These are phyloP conservation scores for Panellus pusillus DNA, from an alignment of 768 basidiomycete genomes.

Conservation along the genomic window DNA sequence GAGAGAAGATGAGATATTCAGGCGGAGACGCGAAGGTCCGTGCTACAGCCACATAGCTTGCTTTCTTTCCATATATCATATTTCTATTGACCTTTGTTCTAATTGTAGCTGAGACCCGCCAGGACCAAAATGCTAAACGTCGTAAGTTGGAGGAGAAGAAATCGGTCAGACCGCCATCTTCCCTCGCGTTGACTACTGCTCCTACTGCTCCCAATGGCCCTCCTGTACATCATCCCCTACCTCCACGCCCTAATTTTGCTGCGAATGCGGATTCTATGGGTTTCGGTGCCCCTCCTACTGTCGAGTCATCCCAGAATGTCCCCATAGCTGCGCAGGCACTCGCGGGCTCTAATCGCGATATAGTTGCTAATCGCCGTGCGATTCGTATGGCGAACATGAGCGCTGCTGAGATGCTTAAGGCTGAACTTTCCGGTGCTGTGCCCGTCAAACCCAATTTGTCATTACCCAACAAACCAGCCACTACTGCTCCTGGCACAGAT, in stretches of 20 bases:
- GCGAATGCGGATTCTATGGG: constrained; percentile 78
- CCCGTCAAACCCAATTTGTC: constrained; percentile 46
- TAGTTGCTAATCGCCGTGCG: constrained; percentile 85
- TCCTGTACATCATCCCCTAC: constrained; percentile 42
- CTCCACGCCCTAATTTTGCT: constrained; percentile 69
- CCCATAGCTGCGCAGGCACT: constrained; percentile 71
- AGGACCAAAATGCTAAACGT: constrained; percentile 88
- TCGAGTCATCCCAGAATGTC: constrained; percentile 54
- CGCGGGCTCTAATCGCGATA: constrained; percentile 84
- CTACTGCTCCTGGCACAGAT: constrained; percentile 31
- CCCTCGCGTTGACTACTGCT: constrained; percentile 47
- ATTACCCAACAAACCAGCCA: constrained; percentile 37
- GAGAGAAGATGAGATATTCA: constrained; percentile 95
- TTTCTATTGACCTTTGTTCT: constrained; percentile 24
- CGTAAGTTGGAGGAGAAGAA: constrained; percentile 64
- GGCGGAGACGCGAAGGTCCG: constrained; percentile 87
- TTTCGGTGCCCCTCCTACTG: constrained; percentile 61
- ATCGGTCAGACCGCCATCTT: constrained; percentile 45
- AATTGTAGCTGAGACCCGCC: constrained; percentile 84
- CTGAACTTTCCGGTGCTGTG: constrained; percentile 69
- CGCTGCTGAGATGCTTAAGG: constrained; percentile 92
- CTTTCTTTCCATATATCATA: constrained; percentile 4
- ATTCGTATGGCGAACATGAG: constrained; percentile 96
- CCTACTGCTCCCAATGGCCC: constrained; percentile 37
- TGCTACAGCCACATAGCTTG: constrained; percentile 27